A percentile compares a stretch with the other conserved stretches of the same genome.
Conservation (phyloP, 371 early-diverging fungal genomes). For the Thermomucor indicae-seudaticae region DNA sequence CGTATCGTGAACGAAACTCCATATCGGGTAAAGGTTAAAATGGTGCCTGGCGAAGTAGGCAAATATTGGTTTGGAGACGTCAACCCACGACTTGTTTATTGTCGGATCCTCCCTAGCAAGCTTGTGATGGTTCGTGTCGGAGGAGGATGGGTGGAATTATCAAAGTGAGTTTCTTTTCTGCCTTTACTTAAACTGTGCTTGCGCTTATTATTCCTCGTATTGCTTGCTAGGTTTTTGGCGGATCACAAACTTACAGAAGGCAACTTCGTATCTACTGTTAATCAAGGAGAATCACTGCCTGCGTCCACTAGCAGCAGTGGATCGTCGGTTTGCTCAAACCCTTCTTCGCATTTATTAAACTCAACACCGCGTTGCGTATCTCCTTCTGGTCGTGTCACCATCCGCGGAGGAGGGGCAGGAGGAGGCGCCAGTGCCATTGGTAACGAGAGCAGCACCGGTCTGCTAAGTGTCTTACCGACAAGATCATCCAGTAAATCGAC, state of each 20-base stretch:
- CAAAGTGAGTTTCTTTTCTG: constrained; percentile 26
- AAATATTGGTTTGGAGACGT: constrained; percentile 65
- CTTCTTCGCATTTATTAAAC: too few relatives aligned
- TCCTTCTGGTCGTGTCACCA: constrained; percentile 34
- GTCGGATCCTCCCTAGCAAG: constrained; percentile 59
- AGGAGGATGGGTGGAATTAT: constrained; percentile 66
- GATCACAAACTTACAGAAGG: constrained; percentile 18
- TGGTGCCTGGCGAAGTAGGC: constrained; percentile 59
- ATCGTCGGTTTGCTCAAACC: constrained; percentile 9
- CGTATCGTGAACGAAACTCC: constrained; percentile 61
- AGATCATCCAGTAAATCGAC: constrained; percentile 33
- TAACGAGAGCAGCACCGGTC: constrained; percentile 6
- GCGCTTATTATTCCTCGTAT: constrained; percentile 56
- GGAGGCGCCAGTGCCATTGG: background rate
- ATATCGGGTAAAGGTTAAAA: constrained; percentile 42
- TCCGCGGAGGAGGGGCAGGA: constrained; percentile 31
- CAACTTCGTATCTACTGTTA: too few relatives aligned
- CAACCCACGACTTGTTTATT: constrained; percentile 55
- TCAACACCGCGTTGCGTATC: constrained; percentile 25
- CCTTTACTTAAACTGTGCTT: constrained; percentile 48
- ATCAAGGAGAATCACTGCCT: background rate
- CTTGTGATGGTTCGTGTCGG: constrained; percentile 80
- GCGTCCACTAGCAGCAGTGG: constrained; percentile 10
- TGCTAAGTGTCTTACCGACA: constrained; percentile 13
- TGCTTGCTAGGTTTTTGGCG: constrained; percentile 2